Percentiles rank a stretch among this genome's conserved stretches.
Conservation (phyloP, 176 grass and related monocot genomes). For the Aegilops speltoides region DNA sequence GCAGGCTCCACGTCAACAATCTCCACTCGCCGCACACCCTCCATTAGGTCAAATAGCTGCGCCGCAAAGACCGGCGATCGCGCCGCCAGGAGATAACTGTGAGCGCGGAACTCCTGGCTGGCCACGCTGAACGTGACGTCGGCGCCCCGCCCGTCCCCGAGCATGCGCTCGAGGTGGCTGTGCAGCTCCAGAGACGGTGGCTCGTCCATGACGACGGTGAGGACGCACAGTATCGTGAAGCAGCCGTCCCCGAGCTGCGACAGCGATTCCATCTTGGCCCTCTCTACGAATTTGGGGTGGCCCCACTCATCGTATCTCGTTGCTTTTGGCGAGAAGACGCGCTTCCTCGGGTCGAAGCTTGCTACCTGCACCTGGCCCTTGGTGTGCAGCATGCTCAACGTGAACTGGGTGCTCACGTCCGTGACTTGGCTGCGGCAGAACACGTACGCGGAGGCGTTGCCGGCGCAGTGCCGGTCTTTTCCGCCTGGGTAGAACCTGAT, state of each 20-base stretch:
- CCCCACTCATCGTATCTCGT: neutral
- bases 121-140: neutral
- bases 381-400: no score
- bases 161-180: neutral
- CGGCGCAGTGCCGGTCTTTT: no score
- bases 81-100: neutral
- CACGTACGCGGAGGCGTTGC: no score
- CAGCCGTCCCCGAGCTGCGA: neutral
- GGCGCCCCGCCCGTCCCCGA: neutral
- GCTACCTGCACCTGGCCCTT: no score
- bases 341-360: no score
- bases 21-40: no score
- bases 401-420: no score
- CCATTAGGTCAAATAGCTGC: no score
- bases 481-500: no score
- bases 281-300: neutral
- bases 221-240: neutral
- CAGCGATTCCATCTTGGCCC: neutral
- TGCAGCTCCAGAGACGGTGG: neutral
- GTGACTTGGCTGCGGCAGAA: no score
- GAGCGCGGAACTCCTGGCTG: neutral
- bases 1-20: no score
- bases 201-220: neutral
- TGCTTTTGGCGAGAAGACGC: no score
- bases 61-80: neutral